Evolutionary conservation across 768 basidiomycete species (phyloP).

Genomic region (Russula lepida): DNA sequence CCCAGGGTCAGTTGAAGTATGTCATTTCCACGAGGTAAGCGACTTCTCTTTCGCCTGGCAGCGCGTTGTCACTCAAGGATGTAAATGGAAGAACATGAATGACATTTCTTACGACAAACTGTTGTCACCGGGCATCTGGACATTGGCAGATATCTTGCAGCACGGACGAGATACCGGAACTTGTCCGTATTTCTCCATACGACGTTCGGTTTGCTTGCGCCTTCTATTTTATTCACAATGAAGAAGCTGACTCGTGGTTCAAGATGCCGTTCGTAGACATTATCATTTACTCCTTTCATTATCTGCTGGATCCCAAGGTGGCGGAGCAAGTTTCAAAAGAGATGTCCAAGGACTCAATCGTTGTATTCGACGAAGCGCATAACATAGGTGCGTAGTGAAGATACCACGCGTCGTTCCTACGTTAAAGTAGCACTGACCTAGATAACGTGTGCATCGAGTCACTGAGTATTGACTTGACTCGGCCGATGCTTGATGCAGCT

Average conservation of each 20-base stretch:
- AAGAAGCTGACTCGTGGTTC: not conserved
- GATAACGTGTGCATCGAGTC: conserved; percentile 99
- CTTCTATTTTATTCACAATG: not conserved
- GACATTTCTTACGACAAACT: conserved; percentile 73
- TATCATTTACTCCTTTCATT: conserved; percentile 99
- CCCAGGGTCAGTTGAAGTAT: conserved; percentile 86
- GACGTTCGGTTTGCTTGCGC: conserved; percentile 72
- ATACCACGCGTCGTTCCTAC: not conserved
- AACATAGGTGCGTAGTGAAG: conserved; percentile 69
- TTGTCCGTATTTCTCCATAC: conserved; percentile 94
- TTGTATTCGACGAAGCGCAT: conserved; percentile 98
- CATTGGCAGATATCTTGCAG: conserved; percentile 84
- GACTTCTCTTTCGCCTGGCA: conserved; percentile 7
- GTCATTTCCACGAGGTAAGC: conserved; percentile 90
- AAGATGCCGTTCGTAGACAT: conserved; percentile 95
- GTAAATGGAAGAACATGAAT: conserved; percentile 58
- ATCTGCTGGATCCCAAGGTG: conserved; percentile 96
- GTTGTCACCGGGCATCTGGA: conserved; percentile 85
- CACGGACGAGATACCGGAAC: conserved; percentile 78
- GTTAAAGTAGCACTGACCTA: conserved; percentile 25
- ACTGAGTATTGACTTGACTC: conserved; percentile 89
- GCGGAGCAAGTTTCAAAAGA: conserved; percentile 99
- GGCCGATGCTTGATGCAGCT: conserved; percentile 96
- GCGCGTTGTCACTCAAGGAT: not conserved
- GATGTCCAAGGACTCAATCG: conserved; percentile 94